phyloP scores from a whole-genome alignment of 2,329 filamentous ascomycete species.

The Penicillium brevicompactum region DNA sequence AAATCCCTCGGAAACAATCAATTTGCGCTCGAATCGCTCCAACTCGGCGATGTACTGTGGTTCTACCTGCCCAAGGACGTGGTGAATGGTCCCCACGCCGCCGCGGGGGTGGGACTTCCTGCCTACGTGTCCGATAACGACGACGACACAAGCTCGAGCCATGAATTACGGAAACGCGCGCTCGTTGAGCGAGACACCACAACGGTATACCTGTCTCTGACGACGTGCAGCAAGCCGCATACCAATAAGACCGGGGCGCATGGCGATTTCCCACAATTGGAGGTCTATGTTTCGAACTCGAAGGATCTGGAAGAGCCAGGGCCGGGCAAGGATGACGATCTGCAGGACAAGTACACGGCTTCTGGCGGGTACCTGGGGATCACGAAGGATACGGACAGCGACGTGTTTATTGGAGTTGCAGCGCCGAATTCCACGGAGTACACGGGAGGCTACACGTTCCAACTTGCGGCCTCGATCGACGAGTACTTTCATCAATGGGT shows the following conservation, averaged over 20 bases:
- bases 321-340: slow-evolving; percentile 52
- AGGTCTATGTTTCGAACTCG: slow-evolving; percentile 73
- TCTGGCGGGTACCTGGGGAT: slow-evolving; percentile 70
- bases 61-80: slow-evolving; percentile 65
- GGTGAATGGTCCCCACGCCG: slow-evolving; percentile 50
- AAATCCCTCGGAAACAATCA: slow-evolving; percentile 66
- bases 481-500: slow-evolving; percentile 69
- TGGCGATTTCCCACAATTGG: slow-evolving; percentile 67
- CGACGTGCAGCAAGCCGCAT: slow-evolving; percentile 77
- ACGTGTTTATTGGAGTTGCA: slow-evolving; percentile 75
- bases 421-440: slow-evolving; percentile 69
- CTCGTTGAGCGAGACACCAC: slow-evolving; percentile 43
- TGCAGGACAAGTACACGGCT: slow-evolving; percentile 54
- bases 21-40: slow-evolving; percentile 61
- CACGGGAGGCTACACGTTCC: slow-evolving; percentile 72
- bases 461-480: slow-evolving; percentile 82
- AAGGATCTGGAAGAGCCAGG: slow-evolving; percentile 66
- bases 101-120: slow-evolving; percentile 36
- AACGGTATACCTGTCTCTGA: slow-evolving; percentile 78
- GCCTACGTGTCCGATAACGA: slow-evolving; percentile 27
- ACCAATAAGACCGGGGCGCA: slow-evolving; percentile 50
- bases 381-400: slow-evolving; percentile 61
- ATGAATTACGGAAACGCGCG: slow-evolving; percentile 22
- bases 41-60: slow-evolving; percentile 62
- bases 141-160: background rate